Base-by-base conservation (phyloP, 208 protist species). In the Crithidia thermophila region DNA sequence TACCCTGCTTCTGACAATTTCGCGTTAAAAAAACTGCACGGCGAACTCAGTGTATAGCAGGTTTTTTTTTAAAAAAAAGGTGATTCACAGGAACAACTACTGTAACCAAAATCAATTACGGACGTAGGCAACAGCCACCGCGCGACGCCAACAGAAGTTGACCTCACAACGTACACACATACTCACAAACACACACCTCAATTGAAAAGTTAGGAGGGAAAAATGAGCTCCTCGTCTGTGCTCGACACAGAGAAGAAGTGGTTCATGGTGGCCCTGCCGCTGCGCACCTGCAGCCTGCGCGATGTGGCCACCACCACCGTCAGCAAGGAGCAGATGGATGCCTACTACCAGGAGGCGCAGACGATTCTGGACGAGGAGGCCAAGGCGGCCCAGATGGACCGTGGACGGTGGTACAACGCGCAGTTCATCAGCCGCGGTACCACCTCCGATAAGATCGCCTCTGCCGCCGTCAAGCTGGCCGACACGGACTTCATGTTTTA, bases 401-500 rank as follows among this genome's bases (percentile, higher is more conserved):
- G 81, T 18, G 81, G 87, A 13, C 82, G 88, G 18, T 96, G 91
- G 91, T 96, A 94, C 77, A 96, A 77, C 63, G 20, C 85, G 50
- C 91, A 96, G 74, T 96, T 96, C 71, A 77, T 94, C 6, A 78
- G 79, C 8, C 88, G 88, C 43, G 91, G 91, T 87, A 96, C 91
- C 30, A 93, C 82, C 7, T 70, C 88, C 9, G 91, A 96, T 77
- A 91, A 90, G 61, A 86, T 96, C 59, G 91, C 91, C 53, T 82
- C 91, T 3, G 88, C 91, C 21, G 91, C 91, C 5, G 87, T 96
- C 27, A 96, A 96, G 73, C 72, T 96, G 36, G 80, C 81, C n/a
- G 88, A 96, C 76, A 92, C 79, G 14, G 91, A 96, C 52, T 96
- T 96, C 67, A 96, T 96, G 91, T 93, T 96, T 28, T 94, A 94